phyloP scores from a whole-genome alignment of 2,329 filamentous ascomycete genomes.

The Xylariaceae sp. region DNA sequence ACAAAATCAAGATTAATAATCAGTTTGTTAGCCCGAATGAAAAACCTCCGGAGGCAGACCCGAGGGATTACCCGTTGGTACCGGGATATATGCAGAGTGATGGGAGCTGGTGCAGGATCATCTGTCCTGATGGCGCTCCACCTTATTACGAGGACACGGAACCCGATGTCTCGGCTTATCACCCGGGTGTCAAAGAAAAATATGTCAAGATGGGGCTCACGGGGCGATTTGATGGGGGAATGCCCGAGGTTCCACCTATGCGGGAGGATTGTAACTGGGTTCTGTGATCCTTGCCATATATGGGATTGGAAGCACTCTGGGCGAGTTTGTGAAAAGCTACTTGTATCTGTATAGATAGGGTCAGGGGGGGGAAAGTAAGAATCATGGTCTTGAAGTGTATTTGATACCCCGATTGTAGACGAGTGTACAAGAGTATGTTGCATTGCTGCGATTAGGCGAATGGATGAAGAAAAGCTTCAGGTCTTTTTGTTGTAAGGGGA shows the following conservation, averaged over 20 bases:
- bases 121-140: slow-evolving; percentile 70
- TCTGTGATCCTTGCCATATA: slow-evolving; percentile 53
- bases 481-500: no score
- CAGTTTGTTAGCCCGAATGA: slow-evolving; percentile 18
- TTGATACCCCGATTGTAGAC: no score
- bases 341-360: no score
- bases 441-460: no score
- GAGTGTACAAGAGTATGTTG: no score
- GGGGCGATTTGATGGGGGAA: slow-evolving; percentile 66
- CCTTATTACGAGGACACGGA: slow-evolving; percentile 61
- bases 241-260: slow-evolving; percentile 75
- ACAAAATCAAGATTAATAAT: slow-evolving; percentile 39
- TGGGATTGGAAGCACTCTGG: no score
- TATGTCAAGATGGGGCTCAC: slow-evolving; percentile 63
- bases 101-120: slow-evolving; percentile 60
- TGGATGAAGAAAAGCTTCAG: no score
- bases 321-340: no score
- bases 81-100: slow-evolving; percentile 50
- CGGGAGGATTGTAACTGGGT: slow-evolving; percentile 72
- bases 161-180: slow-evolving; percentile 48
- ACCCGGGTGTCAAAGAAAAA: slow-evolving; percentile 54
- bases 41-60: not conserved
- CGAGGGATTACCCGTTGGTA: not conserved
- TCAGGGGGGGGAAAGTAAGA: no score
- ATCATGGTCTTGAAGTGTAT: no score